phyloP scores from a whole-genome alignment of 2,329 filamentous ascomycete genomes.

The Fusarium napiforme region DNA sequence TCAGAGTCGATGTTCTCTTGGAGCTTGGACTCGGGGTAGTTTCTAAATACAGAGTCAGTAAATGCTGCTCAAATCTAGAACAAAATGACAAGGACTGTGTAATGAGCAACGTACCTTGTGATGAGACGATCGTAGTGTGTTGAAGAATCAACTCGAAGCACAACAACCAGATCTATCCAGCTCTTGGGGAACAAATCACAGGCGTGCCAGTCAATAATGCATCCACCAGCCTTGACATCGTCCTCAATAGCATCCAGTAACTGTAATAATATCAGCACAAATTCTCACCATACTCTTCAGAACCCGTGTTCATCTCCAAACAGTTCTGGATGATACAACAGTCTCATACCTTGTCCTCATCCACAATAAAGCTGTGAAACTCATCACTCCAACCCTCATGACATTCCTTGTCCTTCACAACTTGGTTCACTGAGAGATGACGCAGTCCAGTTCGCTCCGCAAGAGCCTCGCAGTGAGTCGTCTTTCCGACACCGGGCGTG shows the following conservation, averaged over 20 bases:
- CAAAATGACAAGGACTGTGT: neutral
- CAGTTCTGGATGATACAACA: rapidly evolving
- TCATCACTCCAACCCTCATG: conserved; percentile 90
- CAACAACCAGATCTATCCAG: conserved; percentile 95
- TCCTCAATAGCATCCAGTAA: conserved; percentile 90
- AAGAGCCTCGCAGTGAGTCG: conserved; percentile 86
- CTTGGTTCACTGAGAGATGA: conserved; percentile 88
- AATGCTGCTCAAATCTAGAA: neutral
- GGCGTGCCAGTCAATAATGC: conserved; percentile 97
- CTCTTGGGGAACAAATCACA: conserved; percentile 94
- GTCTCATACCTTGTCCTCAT: conserved; percentile 85
- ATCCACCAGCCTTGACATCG: conserved; percentile 80
- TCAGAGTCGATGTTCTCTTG: conserved; percentile 97
- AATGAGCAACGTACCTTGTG: conserved; percentile 64
- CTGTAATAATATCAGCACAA: conserved; percentile 53
- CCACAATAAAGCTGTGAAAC: conserved; percentile 88
- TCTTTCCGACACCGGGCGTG: conserved; percentile 96
- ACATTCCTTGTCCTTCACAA: conserved; percentile 89
- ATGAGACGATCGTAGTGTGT: conserved; percentile 86
- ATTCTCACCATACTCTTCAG: neutral
- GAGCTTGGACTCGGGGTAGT: conserved; percentile 86
- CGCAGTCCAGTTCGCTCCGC: conserved; percentile 80
- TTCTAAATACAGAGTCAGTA: conserved; percentile 56
- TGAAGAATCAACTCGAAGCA: conserved; percentile 83
- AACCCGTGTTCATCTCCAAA: neutral